Evolutionary conservation across 2,329 filamentous ascomycete species (phyloP), one percentile per base, ranked within the genome.

Genomic region (Coniella vitis): DNA sequence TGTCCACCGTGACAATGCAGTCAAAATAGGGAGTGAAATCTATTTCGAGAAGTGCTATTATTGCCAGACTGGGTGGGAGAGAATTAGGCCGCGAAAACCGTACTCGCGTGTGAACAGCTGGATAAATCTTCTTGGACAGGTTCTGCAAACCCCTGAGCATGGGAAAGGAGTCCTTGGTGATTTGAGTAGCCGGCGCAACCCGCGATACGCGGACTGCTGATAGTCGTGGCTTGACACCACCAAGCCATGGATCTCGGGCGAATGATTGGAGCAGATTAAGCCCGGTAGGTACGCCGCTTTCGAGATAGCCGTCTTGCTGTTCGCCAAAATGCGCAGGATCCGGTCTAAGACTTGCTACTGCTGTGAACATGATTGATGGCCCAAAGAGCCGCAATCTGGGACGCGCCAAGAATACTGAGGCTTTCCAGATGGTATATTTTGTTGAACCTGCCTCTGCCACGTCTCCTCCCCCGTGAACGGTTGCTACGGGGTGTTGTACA

Each of bases 251-350:
- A 60, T 90, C 86, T 53, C 72, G 72, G 45, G 76, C 74, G 53
- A 91, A 86, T 3, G 87, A 77, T 60, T 87, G 83, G 13, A 93
- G 76, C n/a, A 91, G 71, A 62, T 91, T 93, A 54, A 87, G 72
- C 2, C 85, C 83, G 7, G 83, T 76, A 0, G 87, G 82, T 21
- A 83, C 67, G 49, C 81, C 79, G 59, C 83, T 87, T 32, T 79
- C 77, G 29, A 91, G 73, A 59, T 88, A 89, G 45, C 85, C 82
- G 50, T 78, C 72, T 9, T 70, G 68, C 19, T 65, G 54, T 9
- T 67, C 64, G 34, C 72, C 68, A 10, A 65, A 61, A 34, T 68
- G 65, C 12, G 69, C 64, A 34, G 67, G 60, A 29, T 73, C 68
- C 3, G 79, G 76, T 58, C 75, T 81, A 53, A 87, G 65, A 54